Percentiles rank a stretch among this genome's conserved stretches.
Conservation (phyloP, 2,329 filamentous ascomycete genomes). For the Scortechinia acanthostroma region DNA sequence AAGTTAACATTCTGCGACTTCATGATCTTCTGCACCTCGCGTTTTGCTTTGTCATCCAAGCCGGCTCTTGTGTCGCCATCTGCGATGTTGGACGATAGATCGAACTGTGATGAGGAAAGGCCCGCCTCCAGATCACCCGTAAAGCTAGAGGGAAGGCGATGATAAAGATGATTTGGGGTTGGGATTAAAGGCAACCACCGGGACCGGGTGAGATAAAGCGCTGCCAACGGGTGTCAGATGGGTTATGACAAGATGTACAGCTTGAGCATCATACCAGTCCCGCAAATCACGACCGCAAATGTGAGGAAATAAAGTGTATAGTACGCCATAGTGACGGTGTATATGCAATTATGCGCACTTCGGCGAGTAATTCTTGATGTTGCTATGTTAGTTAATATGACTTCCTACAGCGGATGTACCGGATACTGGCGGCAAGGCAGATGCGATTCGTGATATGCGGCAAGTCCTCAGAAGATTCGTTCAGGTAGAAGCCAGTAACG, state of each 20-base stretch:
- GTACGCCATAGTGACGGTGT: conserved; percentile 54
- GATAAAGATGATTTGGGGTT: conserved; percentile 64
- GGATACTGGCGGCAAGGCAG: too few relatives aligned
- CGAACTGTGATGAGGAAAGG: conserved; percentile 75
- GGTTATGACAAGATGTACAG: background rate
- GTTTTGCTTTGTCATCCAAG: conserved; percentile 73
- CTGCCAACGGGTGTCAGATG: background rate
- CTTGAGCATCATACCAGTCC: conserved; percentile 36
- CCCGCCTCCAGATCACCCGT: conserved; percentile 80
- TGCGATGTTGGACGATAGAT: conserved; percentile 73
- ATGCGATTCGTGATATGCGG: too few relatives aligned
- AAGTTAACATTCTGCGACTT: conserved; percentile 75
- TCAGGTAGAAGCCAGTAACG: too few relatives aligned
- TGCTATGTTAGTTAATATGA: too few relatives aligned
- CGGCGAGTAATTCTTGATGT: too few relatives aligned
- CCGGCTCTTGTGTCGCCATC: conserved; percentile 73
- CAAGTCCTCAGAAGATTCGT: too few relatives aligned
- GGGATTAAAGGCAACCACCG: conserved; percentile 70
- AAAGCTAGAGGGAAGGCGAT: conserved; percentile 72
- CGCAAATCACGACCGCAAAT: conserved; percentile 63
- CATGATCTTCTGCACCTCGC: conserved; percentile 84
- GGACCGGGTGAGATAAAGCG: conserved; percentile 72
- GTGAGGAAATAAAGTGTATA: conserved; percentile 76
- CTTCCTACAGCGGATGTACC: too few relatives aligned
- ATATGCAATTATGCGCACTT: conserved; percentile 3